phyloP scores from a whole-genome alignment of 345 rosid species.

The Rubroshorea leprosula region DNA sequence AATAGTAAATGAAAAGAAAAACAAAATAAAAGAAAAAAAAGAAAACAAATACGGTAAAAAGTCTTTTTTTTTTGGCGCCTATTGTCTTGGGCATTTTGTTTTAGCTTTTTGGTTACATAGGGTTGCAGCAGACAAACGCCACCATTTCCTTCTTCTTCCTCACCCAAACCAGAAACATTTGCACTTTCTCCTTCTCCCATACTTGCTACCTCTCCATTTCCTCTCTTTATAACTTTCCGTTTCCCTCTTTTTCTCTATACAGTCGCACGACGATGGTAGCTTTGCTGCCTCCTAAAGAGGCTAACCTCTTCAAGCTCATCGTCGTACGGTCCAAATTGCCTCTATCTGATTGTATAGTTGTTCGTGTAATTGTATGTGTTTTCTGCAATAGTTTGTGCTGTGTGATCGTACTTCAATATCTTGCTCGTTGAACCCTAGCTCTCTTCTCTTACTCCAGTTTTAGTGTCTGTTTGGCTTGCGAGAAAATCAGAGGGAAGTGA shows the following conservation, averaged over 20 bases:
- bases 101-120: conserved; percentile 6
- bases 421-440: conserved; percentile 22
- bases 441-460: conserved; percentile 14
- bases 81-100: too few relatives aligned
- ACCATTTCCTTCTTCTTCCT: too few relatives aligned
- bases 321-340: conserved; percentile 61
- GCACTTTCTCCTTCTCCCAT: not conserved
- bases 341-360: not conserved
- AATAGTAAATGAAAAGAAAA: too few relatives aligned
- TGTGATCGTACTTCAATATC: conserved; percentile 1
- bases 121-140: conserved; percentile 19
- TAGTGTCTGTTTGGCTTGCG: conserved; percentile 10
- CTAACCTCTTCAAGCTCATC: conserved; percentile 99
- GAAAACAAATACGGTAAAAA: too few relatives aligned
- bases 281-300: conserved; percentile 97
- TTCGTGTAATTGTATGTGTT: not conserved
- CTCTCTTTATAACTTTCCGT: too few relatives aligned
- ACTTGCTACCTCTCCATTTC: too few relatives aligned
- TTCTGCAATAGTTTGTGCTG: not conserved
- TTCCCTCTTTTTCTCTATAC: not conserved
- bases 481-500: not conserved
- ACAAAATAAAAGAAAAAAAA: too few relatives aligned
- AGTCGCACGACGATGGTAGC: conserved; percentile 59
- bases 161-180: too few relatives aligned
- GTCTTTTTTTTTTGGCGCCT: too few relatives aligned